Base-by-base conservation (phyloP, 176 grass and related monocot genomes). In the Microstegium vimineum region DNA sequence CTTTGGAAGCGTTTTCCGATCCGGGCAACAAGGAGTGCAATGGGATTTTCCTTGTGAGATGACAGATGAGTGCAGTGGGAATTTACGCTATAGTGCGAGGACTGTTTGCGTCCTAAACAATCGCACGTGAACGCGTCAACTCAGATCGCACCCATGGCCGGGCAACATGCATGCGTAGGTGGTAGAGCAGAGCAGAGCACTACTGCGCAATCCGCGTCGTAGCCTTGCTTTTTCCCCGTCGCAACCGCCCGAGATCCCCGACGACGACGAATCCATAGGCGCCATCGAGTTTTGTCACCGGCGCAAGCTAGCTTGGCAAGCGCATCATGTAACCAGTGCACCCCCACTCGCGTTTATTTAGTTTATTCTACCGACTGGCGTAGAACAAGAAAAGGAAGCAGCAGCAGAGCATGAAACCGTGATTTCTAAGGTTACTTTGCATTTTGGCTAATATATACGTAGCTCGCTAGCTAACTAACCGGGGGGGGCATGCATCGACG, bases 381-480 rank as follows among this genome's bases (percentile, higher is more conserved):
- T 41, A 41, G 22, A 25, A 26, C 10, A 5, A 42, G 11, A 10
- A 5, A 42, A 71, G 11, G n/a, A 16, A 26, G 17, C 17, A 14
- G 7, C 5, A 9, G 22, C 54, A 70, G 46, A 14, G n/a, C 43
- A 49, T 27, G 68, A 38, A 71, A 27, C 4, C 84, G 77, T 86
- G 76, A 2, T 77, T 80, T 86, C 3, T 5, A 86, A 80, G 84
- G 38, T 73, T 57, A 66, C 36, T 75, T 68, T 54, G 6, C 45
- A 42, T 42, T 42, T 42, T 42, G 41, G 41, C 11, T 42, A 13
- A n/a, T n/a, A 33, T 33, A 9, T 3, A 1, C 22, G 0, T 4
- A 7, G n/a, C n/a, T n/a, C n/a, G 17, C 30, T 6, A 7, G 26
- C 63, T 25, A 77, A 63, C 40, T 15, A 38, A 71, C 75, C 38